Conservation (phyloP, 495 filamentous ascomycete species). For the Friedmanniomyces simplex region DNA sequence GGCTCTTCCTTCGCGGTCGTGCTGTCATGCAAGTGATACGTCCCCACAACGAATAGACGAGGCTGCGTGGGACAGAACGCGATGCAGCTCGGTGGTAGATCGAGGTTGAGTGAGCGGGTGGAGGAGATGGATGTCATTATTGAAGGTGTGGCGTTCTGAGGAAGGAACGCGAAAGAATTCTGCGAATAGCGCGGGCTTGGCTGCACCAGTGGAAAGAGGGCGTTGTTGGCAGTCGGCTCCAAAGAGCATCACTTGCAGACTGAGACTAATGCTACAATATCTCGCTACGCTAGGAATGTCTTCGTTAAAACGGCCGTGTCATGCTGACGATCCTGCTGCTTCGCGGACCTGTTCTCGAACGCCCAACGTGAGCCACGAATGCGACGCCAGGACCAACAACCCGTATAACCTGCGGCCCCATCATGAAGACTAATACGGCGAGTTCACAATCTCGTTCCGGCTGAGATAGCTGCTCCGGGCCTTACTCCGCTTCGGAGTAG, state of each 20-base stretch:
- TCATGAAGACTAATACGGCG: constrained; percentile 50
- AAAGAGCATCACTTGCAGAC: not conserved
- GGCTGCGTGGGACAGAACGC: constrained; percentile 61
- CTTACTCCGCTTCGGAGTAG: constrained; percentile 23
- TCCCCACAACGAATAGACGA: constrained; percentile 69
- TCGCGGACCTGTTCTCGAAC: not conserved
- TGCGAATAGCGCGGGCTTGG: not conserved
- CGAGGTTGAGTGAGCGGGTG: constrained; percentile 36
- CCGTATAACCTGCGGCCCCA: not conserved
- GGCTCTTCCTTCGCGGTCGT: not conserved
- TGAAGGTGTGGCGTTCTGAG: constrained; percentile 37
- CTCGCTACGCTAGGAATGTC: not conserved
- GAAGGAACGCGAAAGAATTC: constrained; percentile 41
- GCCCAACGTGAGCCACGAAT: too few species aligned
- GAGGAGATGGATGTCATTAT: constrained; percentile 28
- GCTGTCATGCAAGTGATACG: constrained; percentile 60
- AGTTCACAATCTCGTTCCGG: constrained; percentile 72
- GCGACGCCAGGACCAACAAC: not conserved
- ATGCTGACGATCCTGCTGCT: not conserved
- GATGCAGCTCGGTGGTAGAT: constrained; percentile 70
- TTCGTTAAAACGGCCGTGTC: not conserved
- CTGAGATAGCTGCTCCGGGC: constrained; percentile 47
- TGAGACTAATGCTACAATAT: not conserved
- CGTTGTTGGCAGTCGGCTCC: too few species aligned
- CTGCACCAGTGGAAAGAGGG: too few species aligned